phyloP scores from a whole-genome alignment of 306 rosid genomes.

The Vigna trinervia region DNA sequence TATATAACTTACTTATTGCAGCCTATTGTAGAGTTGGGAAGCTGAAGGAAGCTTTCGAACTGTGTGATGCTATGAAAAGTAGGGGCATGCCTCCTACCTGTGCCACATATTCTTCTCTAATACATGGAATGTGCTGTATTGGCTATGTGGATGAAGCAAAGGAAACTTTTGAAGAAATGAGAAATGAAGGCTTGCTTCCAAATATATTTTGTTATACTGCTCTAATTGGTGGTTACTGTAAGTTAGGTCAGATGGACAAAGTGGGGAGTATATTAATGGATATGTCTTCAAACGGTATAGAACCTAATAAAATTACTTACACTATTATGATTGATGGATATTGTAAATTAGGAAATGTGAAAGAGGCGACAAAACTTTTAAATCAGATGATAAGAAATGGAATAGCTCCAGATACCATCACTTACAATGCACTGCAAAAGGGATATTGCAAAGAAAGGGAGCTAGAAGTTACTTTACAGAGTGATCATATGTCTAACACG shows the following conservation, averaged over 20 bases:
- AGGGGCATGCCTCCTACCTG: conserved; percentile 59
- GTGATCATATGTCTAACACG: conserved; percentile 48
- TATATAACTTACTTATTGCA: conserved; percentile 68
- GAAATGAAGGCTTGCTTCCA: conserved; percentile 65
- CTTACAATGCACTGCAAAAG: conserved; percentile 58
- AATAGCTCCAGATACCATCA: conserved; percentile 63
- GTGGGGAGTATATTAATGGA: conserved; percentile 52
- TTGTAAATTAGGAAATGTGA: conserved; percentile 68
- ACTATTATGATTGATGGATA: conserved; percentile 75
- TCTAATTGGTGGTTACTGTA: conserved; percentile 74
- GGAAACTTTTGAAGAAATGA: conserved; percentile 62
- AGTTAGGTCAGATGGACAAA: conserved; percentile 70
- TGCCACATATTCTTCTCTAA: conserved; percentile 73
- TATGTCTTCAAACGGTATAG: conserved; percentile 56
- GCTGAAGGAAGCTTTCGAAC: conserved; percentile 61
- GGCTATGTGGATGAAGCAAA: conserved; percentile 66
- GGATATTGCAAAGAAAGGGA: conserved; percentile 57
- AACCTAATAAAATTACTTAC: conserved; percentile 72
- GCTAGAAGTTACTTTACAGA: conserved; percentile 52
- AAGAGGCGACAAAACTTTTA: conserved; percentile 63
- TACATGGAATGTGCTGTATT: conserved; percentile 71
- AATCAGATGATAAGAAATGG: conserved; percentile 61
- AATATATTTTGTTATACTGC: conserved; percentile 74
- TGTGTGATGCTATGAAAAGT: conserved; percentile 63
- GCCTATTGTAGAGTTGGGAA: conserved; percentile 59